phyloP scores from a whole-genome alignment of 2,329 filamentous ascomycete species.

The Talaromyces funiculosus region DNA sequence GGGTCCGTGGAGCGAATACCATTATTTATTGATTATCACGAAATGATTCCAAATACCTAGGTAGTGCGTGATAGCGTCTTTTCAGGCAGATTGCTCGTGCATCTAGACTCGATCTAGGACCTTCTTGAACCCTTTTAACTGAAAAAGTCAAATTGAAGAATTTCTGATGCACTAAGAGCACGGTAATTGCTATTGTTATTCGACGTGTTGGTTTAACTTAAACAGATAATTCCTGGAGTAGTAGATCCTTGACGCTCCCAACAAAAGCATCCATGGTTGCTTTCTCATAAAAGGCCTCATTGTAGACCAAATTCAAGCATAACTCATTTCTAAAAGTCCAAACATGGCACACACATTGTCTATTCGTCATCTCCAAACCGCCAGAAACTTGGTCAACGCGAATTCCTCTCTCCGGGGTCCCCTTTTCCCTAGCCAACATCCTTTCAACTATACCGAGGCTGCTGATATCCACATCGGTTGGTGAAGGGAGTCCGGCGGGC shows the following conservation, averaged over 20 bases:
- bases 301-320: conserved; percentile 28
- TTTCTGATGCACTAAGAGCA: background rate
- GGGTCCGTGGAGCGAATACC: too few species aligned
- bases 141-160: too few species aligned
- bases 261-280: conserved; percentile 22
- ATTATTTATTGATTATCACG: too few species aligned
- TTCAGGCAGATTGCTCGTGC: too few species aligned
- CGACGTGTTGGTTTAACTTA: background rate
- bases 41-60: too few species aligned
- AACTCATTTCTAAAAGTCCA: conserved; percentile 32
- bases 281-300: conserved; percentile 26
- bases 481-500: conserved; percentile 18
- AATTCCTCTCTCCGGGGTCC: conserved; percentile 17
- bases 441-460: conserved; percentile 17
- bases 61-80: too few species aligned
- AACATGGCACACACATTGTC: conserved; percentile 24
- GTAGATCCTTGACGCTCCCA: background rate
- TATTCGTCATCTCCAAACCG: conserved; percentile 28
- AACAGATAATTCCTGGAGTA: conserved; percentile 10
- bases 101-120: too few species aligned
- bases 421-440: conserved; percentile 21
- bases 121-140: too few species aligned
- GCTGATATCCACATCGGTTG: conserved; percentile 26
- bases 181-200: background rate
- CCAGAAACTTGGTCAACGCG: conserved; percentile 23